Conservation (phyloP, 1,284 basidiomycete genomes). For the Leccinum huronense region DNA sequence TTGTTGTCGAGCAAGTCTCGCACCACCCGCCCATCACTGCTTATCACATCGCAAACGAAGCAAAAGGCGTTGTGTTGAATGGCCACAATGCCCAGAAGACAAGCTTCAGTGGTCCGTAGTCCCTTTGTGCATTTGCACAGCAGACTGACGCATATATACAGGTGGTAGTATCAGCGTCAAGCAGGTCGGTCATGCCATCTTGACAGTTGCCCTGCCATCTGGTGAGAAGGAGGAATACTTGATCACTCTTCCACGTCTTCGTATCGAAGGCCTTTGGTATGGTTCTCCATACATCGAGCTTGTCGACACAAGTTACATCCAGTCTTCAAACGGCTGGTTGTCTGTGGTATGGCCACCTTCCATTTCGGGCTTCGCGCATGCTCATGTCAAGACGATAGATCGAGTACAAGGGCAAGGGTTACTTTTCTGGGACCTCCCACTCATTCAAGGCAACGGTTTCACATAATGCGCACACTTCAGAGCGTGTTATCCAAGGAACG, state of each 20-base stretch:
- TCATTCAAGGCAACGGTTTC: conserved; percentile 83
- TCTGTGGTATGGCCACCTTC: conserved; percentile 47
- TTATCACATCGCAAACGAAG: conserved; percentile 81
- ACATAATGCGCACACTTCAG: conserved; percentile 34
- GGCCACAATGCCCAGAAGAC: conserved; percentile 98
- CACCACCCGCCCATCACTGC: conserved; percentile 91
- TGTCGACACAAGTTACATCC: conserved; percentile 80
- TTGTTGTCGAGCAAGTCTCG: conserved; percentile 96
- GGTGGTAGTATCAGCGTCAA: conserved; percentile 81
- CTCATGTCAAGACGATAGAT: conserved; percentile 43
- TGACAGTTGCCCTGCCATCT: conserved; percentile 66
- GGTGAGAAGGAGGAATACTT: conserved; percentile 75
- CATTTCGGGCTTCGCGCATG: not conserved
- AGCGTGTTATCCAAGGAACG: conserved; percentile 76
- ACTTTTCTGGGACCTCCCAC: conserved; percentile 93
- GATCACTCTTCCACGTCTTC: conserved; percentile 85
- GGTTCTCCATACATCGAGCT: conserved; percentile 87
- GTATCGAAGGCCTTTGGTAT: conserved; percentile 62
- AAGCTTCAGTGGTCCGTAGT: conserved; percentile 70
- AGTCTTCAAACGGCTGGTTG: conserved; percentile 72
- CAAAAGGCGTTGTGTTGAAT: conserved; percentile 76
- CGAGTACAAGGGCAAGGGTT: conserved; percentile 95
- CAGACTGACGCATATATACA: conserved; percentile 26
- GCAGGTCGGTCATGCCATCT: conserved; percentile 91
- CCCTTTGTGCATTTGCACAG: not conserved